Base-by-base conservation (phyloP, 1,284 basidiomycete genomes). In the Thelephora terrestris region DNA sequence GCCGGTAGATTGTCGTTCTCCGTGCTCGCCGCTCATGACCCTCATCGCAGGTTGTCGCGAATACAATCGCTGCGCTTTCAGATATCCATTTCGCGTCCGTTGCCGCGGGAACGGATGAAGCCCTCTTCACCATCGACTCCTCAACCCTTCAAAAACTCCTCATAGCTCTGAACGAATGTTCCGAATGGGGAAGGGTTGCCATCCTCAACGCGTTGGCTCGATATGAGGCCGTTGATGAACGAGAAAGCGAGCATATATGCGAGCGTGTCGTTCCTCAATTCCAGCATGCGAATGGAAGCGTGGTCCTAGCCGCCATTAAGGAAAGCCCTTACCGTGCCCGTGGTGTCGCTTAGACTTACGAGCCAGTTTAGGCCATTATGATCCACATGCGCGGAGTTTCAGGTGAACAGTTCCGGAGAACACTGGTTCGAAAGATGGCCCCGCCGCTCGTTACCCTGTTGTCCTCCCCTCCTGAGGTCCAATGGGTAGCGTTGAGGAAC, bases 221-320 rank as follows among this genome's bases (percentile, higher is more conserved):
- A 45, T 99, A 97, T 66, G 75, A 74, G 45, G 79, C 91, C 0
- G 70, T 74, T 24, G 94, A 96, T 59, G 87, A 88, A 51, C 89
- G 92, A 66, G 96, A 99, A 69, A 89, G 88, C 60, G 96, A 99
- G 63, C 94, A 98, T 65, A 98, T 99, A 52, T 98, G 95, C 65
- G 95, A 99, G 66, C 83, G 96, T 36, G 94, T 98, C 38, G 88
- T 98, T 52, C 95, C 96, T 1, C 95, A 99, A 61, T 96, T 99
- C 68, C 95, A 99, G 66, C 96, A 99, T 59, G 89, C 84, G 20
- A 99, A 99, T 57, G 93, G 91, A 7, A 85, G 85, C 52, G 95
- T 99, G 14, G 93, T 99, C 0, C 74, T 99, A 12, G 90, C 91
- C 14, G 95, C 95, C 5, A 85, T 98, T 56, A 96, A 95, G 76